Percentiles rank a stretch among this genome's conserved stretches.
These are phyloP conservation scores for Trichoderma pleuroti DNA, from an alignment of 2,329 filamentous ascomycete genomes.

Conservation along the genomic window DNA sequence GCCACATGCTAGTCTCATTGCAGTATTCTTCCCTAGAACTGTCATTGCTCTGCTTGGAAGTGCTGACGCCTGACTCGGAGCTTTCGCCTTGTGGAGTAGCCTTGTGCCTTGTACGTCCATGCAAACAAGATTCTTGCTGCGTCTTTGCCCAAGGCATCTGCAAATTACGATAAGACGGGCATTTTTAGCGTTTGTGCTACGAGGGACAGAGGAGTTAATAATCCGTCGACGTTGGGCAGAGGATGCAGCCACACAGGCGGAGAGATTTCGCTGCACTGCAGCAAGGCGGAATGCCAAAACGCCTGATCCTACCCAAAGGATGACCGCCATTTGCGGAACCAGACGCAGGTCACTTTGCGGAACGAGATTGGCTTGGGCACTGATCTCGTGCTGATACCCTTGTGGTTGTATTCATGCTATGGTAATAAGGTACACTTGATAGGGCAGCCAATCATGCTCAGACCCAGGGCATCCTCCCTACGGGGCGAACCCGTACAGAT, in stretches of 20 bases:
- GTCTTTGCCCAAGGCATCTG: neutral
- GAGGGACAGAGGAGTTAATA: neutral
- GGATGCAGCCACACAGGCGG: neutral
- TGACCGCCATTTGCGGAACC: neutral
- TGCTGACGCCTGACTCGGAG: neutral
- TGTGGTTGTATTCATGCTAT: neutral
- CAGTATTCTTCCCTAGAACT: neutral
- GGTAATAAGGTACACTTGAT: neutral
- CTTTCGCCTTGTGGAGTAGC: neutral
- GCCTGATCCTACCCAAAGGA: neutral
- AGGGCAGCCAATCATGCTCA: neutral
- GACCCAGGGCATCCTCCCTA: neutral
- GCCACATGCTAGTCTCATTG: neutral
- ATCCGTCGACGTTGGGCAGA: neutral
- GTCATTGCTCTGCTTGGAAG: neutral
- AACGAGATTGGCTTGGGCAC: neutral
- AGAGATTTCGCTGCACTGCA: neutral
- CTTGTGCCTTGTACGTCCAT: neutral
- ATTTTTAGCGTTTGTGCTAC: neutral
- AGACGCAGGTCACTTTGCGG: neutral
- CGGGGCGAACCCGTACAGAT: neutral
- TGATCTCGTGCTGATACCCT: neutral
- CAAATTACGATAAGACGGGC: neutral
- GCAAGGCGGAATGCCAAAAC: neutral
- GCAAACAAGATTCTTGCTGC: neutral